Evolutionary conservation across 306 rosid genomes (phyloP), one percentile per base, ranked within the genome.

Genomic region (Vigna hirtella): DNA sequence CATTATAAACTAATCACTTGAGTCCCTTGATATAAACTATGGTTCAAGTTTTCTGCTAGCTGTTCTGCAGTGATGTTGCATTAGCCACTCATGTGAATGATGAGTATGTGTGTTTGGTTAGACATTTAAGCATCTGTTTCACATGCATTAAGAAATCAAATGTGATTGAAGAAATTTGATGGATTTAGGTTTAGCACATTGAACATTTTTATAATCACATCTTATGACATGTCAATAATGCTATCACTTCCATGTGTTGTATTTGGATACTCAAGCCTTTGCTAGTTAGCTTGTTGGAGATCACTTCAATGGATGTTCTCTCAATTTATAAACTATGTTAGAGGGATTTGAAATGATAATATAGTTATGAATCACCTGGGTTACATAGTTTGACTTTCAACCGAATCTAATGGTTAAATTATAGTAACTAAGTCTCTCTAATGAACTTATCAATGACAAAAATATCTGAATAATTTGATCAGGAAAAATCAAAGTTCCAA

Each of bases 61-160:
- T 32, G 18, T 38, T 14, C 17, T 8, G 62, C 51, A 67, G 16
- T 18, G 73, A 6, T 65, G 73, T 66, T 56, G 32, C 57, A 30
- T 63, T 22, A n/a, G 52, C 57, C 2, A 59, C 22, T 74, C 70
- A 71, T 4, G 59, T 48, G 61, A 49, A 63, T 75, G 79, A 47
- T 45, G 50, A 12, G 24, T 26, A 2, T 16, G 11, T 16, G 11
- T 53, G 28, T 53, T 50, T 52, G 57, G 18, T 6, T 52, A 50
- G 20, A 52, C 24, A 17, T 52, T 17, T 52, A 0, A 17, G 36
- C 17, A 30, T 55, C 14, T 52, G 58, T 18, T 55, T 5, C 61
- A 53, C 13, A 55, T 12, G 5, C 20, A 9, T 26, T 11, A 18
- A 53, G 30, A 53, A 53, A 52, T 7, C 59, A 51, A 51, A 20